Conservation (phyloP, 495 filamentous ascomycete species). For the Penicillium desertorum region DNA sequence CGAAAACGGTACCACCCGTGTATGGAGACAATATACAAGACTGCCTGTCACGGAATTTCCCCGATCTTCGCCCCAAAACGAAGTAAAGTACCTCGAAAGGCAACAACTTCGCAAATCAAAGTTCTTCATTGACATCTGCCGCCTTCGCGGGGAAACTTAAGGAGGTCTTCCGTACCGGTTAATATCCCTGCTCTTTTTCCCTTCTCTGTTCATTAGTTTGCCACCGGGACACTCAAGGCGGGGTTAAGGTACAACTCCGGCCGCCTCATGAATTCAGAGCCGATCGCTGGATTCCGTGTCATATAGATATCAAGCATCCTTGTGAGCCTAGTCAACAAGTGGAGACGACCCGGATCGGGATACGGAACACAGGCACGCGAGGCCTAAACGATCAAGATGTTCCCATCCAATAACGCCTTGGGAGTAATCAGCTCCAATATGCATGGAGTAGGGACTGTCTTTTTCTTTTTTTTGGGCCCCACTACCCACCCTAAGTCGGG, state of each 20-base stretch:
- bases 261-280: not conserved
- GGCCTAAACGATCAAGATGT: not conserved
- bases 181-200: conserved; percentile 6
- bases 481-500: conserved; percentile 1
- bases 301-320: not conserved
- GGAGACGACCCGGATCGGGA: not conserved
- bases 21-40: conserved; percentile 6
- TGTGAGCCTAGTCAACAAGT: not conserved
- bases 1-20: conserved; percentile 12
- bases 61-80: conserved; percentile 1
- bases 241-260: not conserved
- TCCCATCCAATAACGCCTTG: not conserved
- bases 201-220: not conserved
- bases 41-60: conserved; percentile 9
- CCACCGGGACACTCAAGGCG: conserved; percentile 1
- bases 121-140: not conserved
- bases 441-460: not conserved
- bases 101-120: conserved; percentile 7
- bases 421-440: not conserved
- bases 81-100: not conserved
- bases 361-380: conserved; percentile 1
- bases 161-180: not conserved
- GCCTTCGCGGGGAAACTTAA: not conserved
- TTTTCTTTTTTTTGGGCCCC: not conserved
- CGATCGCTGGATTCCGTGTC: not conserved